Percentiles rank a stretch among this genome's conserved stretches.
These are phyloP conservation scores for Curvularia spicifera DNA, from an alignment of 2,329 filamentous ascomycete genomes.

Conservation along the genomic window DNA sequence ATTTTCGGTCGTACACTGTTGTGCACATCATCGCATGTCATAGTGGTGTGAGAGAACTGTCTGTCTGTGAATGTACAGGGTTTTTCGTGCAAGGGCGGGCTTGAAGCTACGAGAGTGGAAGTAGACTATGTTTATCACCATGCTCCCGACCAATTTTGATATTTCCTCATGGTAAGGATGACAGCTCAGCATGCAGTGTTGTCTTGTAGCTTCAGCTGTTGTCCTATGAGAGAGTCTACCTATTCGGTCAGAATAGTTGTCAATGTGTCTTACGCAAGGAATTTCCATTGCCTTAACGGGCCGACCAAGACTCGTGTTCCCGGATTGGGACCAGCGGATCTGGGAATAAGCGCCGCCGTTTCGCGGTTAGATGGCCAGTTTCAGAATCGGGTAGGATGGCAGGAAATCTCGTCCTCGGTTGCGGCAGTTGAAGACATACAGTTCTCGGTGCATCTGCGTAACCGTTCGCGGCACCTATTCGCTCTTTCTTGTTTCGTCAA, in stretches of 20 bases:
- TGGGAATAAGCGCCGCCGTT: background rate
- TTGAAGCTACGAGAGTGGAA: background rate
- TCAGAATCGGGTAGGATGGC: background rate
- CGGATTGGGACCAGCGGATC: background rate
- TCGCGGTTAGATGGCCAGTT: background rate
- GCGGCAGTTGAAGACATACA: background rate
- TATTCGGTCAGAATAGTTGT: background rate
- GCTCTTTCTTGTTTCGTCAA: constrained; percentile 6
- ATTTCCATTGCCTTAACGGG: background rate
- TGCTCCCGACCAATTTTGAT: background rate
- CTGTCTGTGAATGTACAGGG: background rate
- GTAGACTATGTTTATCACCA: background rate
- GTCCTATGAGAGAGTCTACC: background rate
- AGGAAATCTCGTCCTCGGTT: background rate
- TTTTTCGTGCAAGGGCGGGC: background rate
- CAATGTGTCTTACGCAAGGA: background rate
- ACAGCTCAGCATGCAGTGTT: background rate
- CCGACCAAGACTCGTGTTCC: background rate
- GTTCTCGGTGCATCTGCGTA: background rate
- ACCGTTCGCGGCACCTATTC: background rate
- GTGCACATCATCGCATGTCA: background rate
- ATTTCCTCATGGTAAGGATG: background rate
- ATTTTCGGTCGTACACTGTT: background rate
- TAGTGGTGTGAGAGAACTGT: background rate
- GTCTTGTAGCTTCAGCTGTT: background rate